Conservation (phyloP, 345 rosid species). For the Lumnitzera littorea region DNA sequence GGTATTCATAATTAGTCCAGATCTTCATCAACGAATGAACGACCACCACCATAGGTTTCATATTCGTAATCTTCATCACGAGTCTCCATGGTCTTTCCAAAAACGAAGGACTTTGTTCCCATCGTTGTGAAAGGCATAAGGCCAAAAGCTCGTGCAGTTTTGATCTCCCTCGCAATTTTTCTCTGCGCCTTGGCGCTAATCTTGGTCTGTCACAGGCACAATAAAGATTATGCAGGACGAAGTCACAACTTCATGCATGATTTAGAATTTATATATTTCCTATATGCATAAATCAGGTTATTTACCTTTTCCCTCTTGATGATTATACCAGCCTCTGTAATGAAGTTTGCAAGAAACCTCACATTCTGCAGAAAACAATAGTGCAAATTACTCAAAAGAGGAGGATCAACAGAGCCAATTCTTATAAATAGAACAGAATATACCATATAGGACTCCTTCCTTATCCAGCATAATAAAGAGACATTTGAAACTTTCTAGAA, state of each 20-base stretch:
- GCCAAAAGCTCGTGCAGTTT: constrained; percentile 89
- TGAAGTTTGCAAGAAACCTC: constrained; percentile 71
- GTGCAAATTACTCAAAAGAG: not conserved
- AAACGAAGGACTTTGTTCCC: constrained; percentile 75
- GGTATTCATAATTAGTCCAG: too few relatives aligned
- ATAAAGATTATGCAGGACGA: not conserved
- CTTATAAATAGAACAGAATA: not conserved
- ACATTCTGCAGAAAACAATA: constrained; percentile 55
- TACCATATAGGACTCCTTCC: too few relatives aligned
- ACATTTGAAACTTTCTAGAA: too few relatives aligned
- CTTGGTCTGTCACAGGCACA: constrained; percentile 42
- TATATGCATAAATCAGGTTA: not conserved
- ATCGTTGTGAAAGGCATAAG: constrained; percentile 89
- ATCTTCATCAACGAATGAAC: too few relatives aligned
- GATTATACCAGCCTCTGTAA: constrained; percentile 81
- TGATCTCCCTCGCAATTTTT: constrained; percentile 90
- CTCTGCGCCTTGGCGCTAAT: constrained; percentile 94
- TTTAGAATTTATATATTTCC: too few relatives aligned
- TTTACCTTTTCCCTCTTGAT: constrained; percentile 70
- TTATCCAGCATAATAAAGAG: too few relatives aligned
- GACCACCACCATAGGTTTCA: constrained; percentile 16
- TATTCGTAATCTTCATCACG: constrained; percentile 49
- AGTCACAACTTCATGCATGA: too few relatives aligned
- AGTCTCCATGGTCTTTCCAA: constrained; percentile 59
- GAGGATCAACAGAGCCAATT: not conserved